Base-by-base conservation (phyloP, 768 basidiomycete species). In the Amanita muscaria region DNA sequence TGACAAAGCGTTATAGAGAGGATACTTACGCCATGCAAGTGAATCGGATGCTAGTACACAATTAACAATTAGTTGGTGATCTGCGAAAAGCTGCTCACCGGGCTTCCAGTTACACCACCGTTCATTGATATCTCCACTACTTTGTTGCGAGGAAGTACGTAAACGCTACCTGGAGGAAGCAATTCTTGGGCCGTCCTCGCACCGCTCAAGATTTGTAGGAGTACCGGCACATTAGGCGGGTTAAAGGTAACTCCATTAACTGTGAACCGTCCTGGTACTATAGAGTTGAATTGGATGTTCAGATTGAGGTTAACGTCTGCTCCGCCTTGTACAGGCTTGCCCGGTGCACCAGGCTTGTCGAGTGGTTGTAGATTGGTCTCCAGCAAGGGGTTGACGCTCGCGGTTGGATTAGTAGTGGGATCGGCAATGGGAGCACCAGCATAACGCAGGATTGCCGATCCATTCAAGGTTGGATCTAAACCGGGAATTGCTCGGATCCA, bases 181-280 rank as follows among this genome's bases (percentile, higher is more conserved):
- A 82, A 62, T 1, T 74, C 64, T 15, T 63, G 53, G 0, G 77
- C 66, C 12, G 64, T 61, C 25, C 59, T 59, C 5, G 70, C 69
- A 0, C 79, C 79, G 40, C 72, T 77, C 30, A 81, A 53, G 29
- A 80, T 73, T 50, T 81, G 79, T 12, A 79, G 66, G 8, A 81
- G 65, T 11, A 78, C 69, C 0, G 79, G 78, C 0, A 69, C 59
- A 0, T 64, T 61, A 0, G 77, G 77, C 1, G 65, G 56, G 4
- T 31, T 34, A 46, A 61, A 70, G 1, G 51, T 37, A n/a, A n/a
- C n/a, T 0, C 49, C 56, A 2, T 58, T 58, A 40, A 70, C 68
- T 18, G 66, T 52, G 1, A 35, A 50, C 47, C 61, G 64, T 27
- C 5, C 29, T 33, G 14, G 30, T 32, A 33, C n/a, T n/a, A n/a